phyloP scores from a whole-genome alignment of 2,329 filamentous ascomycete species.

The Penicillium freii region DNA sequence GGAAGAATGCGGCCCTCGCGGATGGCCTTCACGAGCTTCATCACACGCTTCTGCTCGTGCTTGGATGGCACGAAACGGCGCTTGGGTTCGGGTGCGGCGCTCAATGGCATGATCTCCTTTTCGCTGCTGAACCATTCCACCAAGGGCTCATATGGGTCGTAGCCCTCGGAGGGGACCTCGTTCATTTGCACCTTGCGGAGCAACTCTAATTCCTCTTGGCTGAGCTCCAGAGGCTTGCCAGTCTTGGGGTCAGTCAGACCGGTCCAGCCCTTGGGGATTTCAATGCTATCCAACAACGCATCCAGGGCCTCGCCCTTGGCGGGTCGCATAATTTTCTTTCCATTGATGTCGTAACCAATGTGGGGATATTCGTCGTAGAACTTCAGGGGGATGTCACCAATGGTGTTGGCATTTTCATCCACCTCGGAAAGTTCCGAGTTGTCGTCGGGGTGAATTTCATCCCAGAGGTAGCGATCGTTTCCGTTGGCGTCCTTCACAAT shows the following conservation, averaged over 20 bases:
- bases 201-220: constrained; percentile 82
- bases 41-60: constrained; percentile 91
- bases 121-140: constrained; percentile 92
- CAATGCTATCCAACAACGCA: constrained; percentile 91
- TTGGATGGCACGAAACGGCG: constrained; percentile 93
- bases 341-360: constrained; percentile 98
- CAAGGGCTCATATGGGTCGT: constrained; percentile 90
- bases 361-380: constrained; percentile 98
- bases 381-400: constrained; percentile 87
- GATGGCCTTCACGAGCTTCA: constrained; percentile 96
- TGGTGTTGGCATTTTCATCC: constrained; percentile 78
- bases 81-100: constrained; percentile 92
- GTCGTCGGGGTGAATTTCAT: constrained; percentile 90
- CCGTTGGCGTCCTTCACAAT: constrained; percentile 83
- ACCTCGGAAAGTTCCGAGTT: constrained; percentile 93
- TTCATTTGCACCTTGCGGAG: constrained; percentile 85
- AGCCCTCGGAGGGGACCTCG: constrained; percentile 80
- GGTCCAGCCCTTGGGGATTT: constrained; percentile 95
- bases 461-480: constrained; percentile 83
- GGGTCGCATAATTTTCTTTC: constrained; percentile 94
- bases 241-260: constrained; percentile 91
- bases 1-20: constrained; percentile 90
- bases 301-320: constrained; percentile 92
- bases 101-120: constrained; percentile 90
- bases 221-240: constrained; percentile 86